phyloP scores from a whole-genome alignment of 2,329 filamentous ascomycete species.

The Epichloe scottii region DNA sequence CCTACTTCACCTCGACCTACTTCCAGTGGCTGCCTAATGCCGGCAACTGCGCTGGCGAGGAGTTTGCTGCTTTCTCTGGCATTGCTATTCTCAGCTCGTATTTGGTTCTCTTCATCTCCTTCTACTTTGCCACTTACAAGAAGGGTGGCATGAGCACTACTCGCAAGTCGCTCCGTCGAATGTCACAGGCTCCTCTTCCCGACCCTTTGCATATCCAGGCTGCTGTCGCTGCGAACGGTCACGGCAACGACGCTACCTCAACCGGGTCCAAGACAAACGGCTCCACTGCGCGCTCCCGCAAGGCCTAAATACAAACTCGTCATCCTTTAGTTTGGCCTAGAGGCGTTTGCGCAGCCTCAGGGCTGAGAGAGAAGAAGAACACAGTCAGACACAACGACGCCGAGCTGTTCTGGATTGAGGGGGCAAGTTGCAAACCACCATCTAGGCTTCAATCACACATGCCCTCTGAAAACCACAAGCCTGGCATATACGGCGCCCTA shows the following conservation, averaged over 20 bases:
- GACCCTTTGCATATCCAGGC: constrained; percentile 67
- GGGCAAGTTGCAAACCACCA: neutral
- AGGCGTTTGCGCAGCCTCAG: neutral
- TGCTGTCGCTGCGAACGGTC: constrained; percentile 37
- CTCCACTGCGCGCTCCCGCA: constrained; percentile 53
- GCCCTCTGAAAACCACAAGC: neutral
- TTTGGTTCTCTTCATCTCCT: constrained; percentile 95
- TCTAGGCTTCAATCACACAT: neutral
- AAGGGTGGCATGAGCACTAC: constrained; percentile 72
- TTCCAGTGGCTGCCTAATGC: constrained; percentile 72
- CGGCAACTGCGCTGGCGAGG: constrained; percentile 85
- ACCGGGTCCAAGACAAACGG: constrained; percentile 47
- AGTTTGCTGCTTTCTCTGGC: constrained; percentile 87
- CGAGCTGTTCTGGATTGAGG: neutral
- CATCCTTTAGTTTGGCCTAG: neutral
- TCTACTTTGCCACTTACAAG: constrained; percentile 96
- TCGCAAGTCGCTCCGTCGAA: constrained; percentile 61
- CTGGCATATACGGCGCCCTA: neutral
- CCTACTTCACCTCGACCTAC: constrained; percentile 91
- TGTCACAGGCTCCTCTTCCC: constrained; percentile 57
- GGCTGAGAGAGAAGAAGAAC: neutral
- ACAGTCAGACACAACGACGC: neutral
- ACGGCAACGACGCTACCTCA: constrained; percentile 39
- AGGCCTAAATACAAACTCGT: constrained; percentile 34
- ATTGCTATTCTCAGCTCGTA: constrained; percentile 90